A percentile compares a stretch with the other conserved stretches of the same genome.
These are phyloP conservation scores for Trichoderma brevicompactum DNA, from an alignment of 2,329 filamentous ascomycete species.

Conservation along the genomic window DNA sequence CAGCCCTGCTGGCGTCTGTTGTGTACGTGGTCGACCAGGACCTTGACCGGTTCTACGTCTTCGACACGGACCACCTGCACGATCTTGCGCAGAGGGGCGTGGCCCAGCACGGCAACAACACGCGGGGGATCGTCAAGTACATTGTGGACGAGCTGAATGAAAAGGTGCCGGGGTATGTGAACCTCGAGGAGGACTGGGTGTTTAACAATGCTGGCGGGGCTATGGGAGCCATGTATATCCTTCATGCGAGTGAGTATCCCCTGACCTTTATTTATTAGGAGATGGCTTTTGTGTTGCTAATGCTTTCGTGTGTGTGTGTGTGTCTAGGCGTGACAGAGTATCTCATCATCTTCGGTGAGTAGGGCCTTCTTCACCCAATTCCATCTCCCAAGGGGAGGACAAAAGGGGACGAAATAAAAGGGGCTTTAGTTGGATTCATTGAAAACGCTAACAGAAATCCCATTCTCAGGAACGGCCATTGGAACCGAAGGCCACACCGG, in stretches of 20 bases:
- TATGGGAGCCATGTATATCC: conserved; percentile 90
- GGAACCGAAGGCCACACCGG: conserved; percentile 89
- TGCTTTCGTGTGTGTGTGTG: background rate
- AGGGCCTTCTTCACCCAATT: background rate
- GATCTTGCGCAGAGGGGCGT: conserved; percentile 70
- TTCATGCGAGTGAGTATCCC: conserved; percentile 72
- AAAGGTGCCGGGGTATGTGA: conserved; percentile 61
- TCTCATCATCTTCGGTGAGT: conserved; percentile 76
- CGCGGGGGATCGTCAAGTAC: conserved; percentile 66
- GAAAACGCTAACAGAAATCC: background rate
- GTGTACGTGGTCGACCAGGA: conserved; percentile 62
- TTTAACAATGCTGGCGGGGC: conserved; percentile 92
- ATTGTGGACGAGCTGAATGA: conserved; percentile 70
- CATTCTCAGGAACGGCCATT: conserved; percentile 62
- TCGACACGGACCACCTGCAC: conserved; percentile 70
- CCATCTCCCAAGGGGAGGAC: too few relatives aligned
- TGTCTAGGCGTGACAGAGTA: conserved; percentile 76
- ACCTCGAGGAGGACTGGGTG: conserved; percentile 78
- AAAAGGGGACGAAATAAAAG: background rate
- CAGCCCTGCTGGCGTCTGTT: conserved; percentile 59
- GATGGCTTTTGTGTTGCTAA: conserved; percentile 20
- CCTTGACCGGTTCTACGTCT: conserved; percentile 73
- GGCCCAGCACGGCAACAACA: conserved; percentile 74
- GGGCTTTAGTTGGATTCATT: too few relatives aligned
- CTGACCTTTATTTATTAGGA: background rate